Evolutionary conservation across 2,329 filamentous ascomycete genomes (phyloP).

Genomic region (Ophiostoma tasmaniense): DNA sequence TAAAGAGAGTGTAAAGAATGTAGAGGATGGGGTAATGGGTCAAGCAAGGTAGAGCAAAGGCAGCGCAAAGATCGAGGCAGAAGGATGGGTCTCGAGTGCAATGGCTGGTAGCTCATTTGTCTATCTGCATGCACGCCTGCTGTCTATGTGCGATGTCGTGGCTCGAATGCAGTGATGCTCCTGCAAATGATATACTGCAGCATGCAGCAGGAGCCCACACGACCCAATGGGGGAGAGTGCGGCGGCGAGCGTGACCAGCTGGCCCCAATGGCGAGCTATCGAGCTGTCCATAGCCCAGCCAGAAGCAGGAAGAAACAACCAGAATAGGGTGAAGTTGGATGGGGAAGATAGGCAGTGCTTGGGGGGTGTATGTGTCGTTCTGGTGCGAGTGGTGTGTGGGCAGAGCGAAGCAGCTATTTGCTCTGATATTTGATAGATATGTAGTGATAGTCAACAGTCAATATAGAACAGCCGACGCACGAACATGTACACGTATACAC

Average conservation of each 20-base stretch:
- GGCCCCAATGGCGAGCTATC: constrained; percentile 10
- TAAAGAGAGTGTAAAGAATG: not conserved
- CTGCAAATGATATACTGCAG: constrained; percentile 5
- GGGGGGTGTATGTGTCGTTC: constrained; percentile 3
- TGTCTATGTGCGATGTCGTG: constrained; percentile 19
- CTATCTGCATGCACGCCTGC: not conserved
- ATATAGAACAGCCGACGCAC: not conserved
- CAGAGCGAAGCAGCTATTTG: not conserved
- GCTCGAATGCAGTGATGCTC: constrained; percentile 16
- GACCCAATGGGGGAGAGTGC: constrained; percentile 9
- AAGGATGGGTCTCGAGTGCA: not conserved
- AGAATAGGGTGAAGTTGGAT: not conserved
- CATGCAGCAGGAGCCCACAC: constrained; percentile 5
- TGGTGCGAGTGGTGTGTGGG: constrained; percentile 13
- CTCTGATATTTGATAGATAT: not conserved
- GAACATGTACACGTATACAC: constrained; percentile 7
- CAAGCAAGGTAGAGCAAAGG: not conserved
- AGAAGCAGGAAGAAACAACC: not conserved
- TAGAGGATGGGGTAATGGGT: not conserved
- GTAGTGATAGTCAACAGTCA: not conserved
- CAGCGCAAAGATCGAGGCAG: not conserved
- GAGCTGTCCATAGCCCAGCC: not conserved
- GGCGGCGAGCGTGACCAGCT: constrained; percentile 13
- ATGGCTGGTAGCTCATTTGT: not conserved
- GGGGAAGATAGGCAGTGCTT: constrained; percentile 3